A percentile compares a stretch with the other conserved stretches of the same genome.
Conservation (phyloP, 768 basidiomycete genomes). For the Mycena metata region DNA sequence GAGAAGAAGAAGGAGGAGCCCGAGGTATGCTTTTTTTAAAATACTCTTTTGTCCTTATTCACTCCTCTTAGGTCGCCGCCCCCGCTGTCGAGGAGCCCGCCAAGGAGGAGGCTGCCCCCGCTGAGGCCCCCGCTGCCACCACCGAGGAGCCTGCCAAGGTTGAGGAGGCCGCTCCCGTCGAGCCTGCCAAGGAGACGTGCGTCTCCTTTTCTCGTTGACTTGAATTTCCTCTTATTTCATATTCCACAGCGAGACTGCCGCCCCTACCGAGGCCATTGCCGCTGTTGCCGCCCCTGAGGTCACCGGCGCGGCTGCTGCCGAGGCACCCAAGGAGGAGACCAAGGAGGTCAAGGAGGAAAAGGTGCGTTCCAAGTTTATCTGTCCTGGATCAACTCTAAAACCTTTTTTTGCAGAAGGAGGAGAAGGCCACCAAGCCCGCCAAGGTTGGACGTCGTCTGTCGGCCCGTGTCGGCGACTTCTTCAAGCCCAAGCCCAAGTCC, state of each 20-base stretch:
- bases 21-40: conserved; percentile 57
- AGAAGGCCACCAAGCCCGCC: conserved; percentile 61
- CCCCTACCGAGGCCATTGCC: conserved; percentile 47
- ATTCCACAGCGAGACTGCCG: conserved; percentile 56
- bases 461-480: conserved; percentile 84
- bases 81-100: conserved; percentile 54
- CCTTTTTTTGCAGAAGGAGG: conserved; percentile 48
- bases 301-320: conserved; percentile 42
- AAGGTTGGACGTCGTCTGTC: conserved; percentile 90
- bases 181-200: conserved; percentile 82
- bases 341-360: conserved; percentile 66
- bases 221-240: conserved; percentile 1
- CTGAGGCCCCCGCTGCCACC: conserved; percentile 53
- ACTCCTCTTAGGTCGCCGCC: conserved; percentile 50
- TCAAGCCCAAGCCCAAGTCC: conserved; percentile 79
- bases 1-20: conserved; percentile 84
- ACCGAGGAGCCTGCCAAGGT: conserved; percentile 53
- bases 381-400: neutral
- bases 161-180: conserved; percentile 63
- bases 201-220: conserved; percentile 41
- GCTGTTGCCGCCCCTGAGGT: conserved; percentile 45
- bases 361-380: conserved; percentile 35
- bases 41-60: conserved; percentile 7
- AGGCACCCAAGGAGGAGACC: conserved; percentile 59
- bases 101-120: conserved; percentile 48